phyloP scores from a whole-genome alignment of 805 yeast species.

The Wilhelminamyces savonicus region DNA sequence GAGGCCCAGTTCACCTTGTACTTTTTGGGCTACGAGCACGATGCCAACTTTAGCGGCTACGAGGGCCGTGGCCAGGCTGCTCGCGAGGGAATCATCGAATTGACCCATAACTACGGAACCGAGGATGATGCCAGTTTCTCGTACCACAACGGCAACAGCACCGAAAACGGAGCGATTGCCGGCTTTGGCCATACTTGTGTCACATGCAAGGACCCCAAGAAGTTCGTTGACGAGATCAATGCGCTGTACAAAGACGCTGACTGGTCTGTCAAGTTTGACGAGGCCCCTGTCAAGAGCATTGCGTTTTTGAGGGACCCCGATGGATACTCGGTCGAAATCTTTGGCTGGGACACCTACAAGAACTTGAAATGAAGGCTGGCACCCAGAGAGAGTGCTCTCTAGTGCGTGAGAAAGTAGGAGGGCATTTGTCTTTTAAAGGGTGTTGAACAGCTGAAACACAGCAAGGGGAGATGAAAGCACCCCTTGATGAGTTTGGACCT shows the following conservation, averaged over 20 bases:
- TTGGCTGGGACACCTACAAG: constrained; percentile 33
- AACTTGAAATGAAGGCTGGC: constrained; percentile 11
- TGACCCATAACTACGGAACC: constrained; percentile 96
- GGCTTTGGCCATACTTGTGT: constrained; percentile 89
- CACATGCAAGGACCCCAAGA: constrained; percentile 56
- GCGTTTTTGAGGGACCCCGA: constrained; percentile 88
- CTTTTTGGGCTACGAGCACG: constrained; percentile 71
- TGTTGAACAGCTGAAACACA: too few relatives aligned
- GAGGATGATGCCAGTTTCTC: constrained; percentile 69
- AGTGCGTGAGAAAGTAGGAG: too few relatives aligned
- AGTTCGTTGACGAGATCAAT: constrained; percentile 48
- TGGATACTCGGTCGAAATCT: constrained; percentile 76
- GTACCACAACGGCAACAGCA: constrained; percentile 75
- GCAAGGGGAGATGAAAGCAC: too few relatives aligned
- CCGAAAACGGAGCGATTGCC: constrained; percentile 49
- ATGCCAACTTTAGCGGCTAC: constrained; percentile 37
- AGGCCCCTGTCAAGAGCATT: constrained; percentile 50
- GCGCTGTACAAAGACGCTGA: constrained; percentile 37
- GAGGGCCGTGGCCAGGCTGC: constrained; percentile 28
- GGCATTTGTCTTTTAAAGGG: too few relatives aligned
- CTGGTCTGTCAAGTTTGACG: constrained; percentile 55
- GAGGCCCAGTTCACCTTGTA: constrained; percentile 79
- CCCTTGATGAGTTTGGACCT: too few relatives aligned
- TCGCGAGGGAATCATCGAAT: constrained; percentile 72
- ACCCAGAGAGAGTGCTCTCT: too few relatives aligned